Base-by-base conservation (phyloP, 805 yeast genomes). In the Barnettozyma salicaria region DNA sequence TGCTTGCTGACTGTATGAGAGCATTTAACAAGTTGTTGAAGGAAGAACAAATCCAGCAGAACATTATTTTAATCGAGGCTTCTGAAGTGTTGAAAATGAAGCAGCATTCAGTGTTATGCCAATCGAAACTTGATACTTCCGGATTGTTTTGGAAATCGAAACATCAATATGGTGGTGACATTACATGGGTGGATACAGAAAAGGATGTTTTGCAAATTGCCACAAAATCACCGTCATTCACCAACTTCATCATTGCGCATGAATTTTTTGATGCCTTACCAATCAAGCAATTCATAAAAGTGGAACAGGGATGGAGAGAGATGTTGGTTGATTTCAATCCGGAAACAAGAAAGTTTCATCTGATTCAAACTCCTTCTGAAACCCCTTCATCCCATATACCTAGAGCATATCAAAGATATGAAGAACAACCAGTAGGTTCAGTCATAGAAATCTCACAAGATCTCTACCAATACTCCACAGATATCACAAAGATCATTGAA, bases 181-280 rank as follows among this genome's bases (percentile, higher is more conserved):
- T 85, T 3, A 58, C 55, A n/a, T 79, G 85, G 85, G 65, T 72
- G 4, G 75, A 74, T 39, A 78, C 78, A 7, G 78, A 74, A 42
- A 64, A 66, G 32, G 79, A 74, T 40, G 56, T 72, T 4, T 39
- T 31, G 13, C 44, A 44, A 2, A 42, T 39, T 4, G 21, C 22
- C 8, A 17, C 31, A 4, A 37, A 42, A 6, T 10, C 37, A 7
- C 25, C 32, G 1, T 13, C 18, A 2, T 55, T 48, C 3, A 66
- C 84, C 29, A 80, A 82, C 41, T 85, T 74, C 53, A 65, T 83
- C 5, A 55, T 86, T 37, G 92, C 94, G 0, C 95, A 86, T 54
- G 95, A 86, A 56, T 86, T 86, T 50, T 86, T 80, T 53, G 95
- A 86, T 59, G 95, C 95, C 0, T 62, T 86, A 39, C 95, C 95